Percentiles rank a stretch among this genome's conserved stretches.
These are phyloP conservation scores for Bipolaris oryzae DNA, from an alignment of 2,329 filamentous ascomycete species.

Conservation along the genomic window DNA sequence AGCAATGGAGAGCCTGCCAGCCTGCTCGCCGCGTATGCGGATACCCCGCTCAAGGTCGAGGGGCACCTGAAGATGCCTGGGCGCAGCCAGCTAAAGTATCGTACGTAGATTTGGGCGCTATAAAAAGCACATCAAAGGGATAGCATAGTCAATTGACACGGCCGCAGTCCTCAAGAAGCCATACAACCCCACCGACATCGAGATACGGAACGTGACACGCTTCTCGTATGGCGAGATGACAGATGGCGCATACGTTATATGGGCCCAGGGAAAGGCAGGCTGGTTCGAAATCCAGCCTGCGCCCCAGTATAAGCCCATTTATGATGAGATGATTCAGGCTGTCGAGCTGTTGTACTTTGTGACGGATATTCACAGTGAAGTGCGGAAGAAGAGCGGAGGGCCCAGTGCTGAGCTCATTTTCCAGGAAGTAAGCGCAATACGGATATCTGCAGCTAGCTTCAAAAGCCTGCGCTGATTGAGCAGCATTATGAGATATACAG, in stretches of 20 bases:
- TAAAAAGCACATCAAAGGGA: not conserved
- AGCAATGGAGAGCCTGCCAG: constrained; percentile 59
- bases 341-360: constrained; percentile 69
- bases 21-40: constrained; percentile 64
- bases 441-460: not conserved
- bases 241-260: constrained; percentile 64
- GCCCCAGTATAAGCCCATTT: constrained; percentile 62
- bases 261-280: constrained; percentile 68
- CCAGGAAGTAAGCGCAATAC: constrained; percentile 39
- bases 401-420: constrained; percentile 49
- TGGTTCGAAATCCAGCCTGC: constrained; percentile 72
- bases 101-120: constrained; percentile 25
- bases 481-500: not conserved
- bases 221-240: constrained; percentile 61
- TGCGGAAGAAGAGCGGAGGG: constrained; percentile 49
- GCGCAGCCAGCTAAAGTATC: constrained; percentile 35
- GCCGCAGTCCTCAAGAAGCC: constrained; percentile 42
- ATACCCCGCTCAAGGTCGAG: constrained; percentile 66
- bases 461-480: no score
- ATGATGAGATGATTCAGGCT: constrained; percentile 66
- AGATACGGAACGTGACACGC: constrained; percentile 59
- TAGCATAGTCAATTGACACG: constrained; percentile 14
- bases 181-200: constrained; percentile 52
- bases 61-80: constrained; percentile 59
- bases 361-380: constrained; percentile 60